These are phyloP conservation scores for Apophysomyces variabilis DNA, from an alignment of 371 early-diverging fungal genomes.

Conservation along the genomic window DNA sequence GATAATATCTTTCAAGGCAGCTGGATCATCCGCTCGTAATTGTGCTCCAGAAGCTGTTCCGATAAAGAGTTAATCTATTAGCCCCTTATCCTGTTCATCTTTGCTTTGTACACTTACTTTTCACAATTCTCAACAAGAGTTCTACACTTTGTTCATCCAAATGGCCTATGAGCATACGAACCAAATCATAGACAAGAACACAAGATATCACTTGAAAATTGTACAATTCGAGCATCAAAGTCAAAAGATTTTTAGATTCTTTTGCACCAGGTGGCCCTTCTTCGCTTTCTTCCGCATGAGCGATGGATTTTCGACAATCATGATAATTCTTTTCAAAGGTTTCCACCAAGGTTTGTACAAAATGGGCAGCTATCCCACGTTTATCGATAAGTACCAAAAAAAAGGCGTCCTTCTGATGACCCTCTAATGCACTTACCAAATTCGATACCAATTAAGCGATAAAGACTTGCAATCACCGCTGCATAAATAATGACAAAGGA, in stretches of 20 bases:
- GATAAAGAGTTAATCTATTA: no score
- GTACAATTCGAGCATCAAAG: slow-evolving; percentile 85
- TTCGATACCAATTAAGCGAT: slow-evolving; percentile 84
- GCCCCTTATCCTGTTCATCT: background rate
- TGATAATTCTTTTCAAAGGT: slow-evolving; percentile 66
- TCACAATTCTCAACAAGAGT: slow-evolving; percentile 82
- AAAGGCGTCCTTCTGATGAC: no score
- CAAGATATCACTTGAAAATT: slow-evolving; percentile 89
- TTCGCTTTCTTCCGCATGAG: slow-evolving; percentile 46
- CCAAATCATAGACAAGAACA: slow-evolving; percentile 86
- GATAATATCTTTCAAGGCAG: slow-evolving; percentile 85
- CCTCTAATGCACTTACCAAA: slow-evolving; percentile 56
- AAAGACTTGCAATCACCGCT: slow-evolving; percentile 81
- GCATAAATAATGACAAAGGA: slow-evolving; percentile 91
- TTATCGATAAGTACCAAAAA: background rate
- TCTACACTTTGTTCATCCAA: slow-evolving; percentile 87
- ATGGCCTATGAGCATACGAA: slow-evolving; percentile 68
- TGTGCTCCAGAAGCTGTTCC: slow-evolving; percentile 79
- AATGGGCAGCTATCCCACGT: slow-evolving; percentile 70
- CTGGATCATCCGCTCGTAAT: slow-evolving; percentile 91
- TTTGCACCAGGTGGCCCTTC: slow-evolving; percentile 59
- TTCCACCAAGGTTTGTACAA: slow-evolving; percentile 86
- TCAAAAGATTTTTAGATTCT: slow-evolving; percentile 80
- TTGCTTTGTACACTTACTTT: slow-evolving; percentile 51
- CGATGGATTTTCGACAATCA: slow-evolving; percentile 30